Evolutionary conservation across 177 flowering plant genomes (phyloP).

Genomic region (Vitis hybrid): DNA sequence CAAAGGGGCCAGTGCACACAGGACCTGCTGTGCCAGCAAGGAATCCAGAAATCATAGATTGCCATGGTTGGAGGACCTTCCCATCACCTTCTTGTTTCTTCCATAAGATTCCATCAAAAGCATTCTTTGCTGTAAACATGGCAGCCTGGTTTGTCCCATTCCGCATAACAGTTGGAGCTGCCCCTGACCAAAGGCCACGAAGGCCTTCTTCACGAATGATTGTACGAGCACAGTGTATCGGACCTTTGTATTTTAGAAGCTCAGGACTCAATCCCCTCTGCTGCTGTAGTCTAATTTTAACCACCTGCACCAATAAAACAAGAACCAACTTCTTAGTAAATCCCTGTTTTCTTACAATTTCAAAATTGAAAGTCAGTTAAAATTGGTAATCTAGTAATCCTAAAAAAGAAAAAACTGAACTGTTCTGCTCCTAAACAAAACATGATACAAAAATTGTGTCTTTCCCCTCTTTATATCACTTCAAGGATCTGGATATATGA

Average conservation of each 20-base stretch:
- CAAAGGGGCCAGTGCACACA: slow-evolving; percentile 94
- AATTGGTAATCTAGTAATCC: not conserved
- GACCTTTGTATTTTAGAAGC: slow-evolving; percentile 92
- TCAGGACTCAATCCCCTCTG: slow-evolving; percentile 83
- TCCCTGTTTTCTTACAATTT: not conserved
- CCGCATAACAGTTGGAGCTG: slow-evolving; percentile 96
- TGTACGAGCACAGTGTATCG: slow-evolving; percentile 80
- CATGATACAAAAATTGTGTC: too few species aligned
- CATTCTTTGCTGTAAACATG: slow-evolving; percentile 94
- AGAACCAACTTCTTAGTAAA: slow-evolving; percentile 3
- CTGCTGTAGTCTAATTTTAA: slow-evolving; percentile 94
- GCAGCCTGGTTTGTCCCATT: slow-evolving; percentile 98
- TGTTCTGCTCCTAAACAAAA: too few species aligned
- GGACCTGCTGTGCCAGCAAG: slow-evolving; percentile 96
- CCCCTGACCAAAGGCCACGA: slow-evolving; percentile 95
- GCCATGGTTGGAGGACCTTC: slow-evolving; percentile 83
- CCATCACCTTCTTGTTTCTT: slow-evolving; percentile 94
- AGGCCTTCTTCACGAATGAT: slow-evolving; percentile 90
- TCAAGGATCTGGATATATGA: too few species aligned
- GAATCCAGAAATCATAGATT: slow-evolving; percentile 97
- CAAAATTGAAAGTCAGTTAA: not conserved
- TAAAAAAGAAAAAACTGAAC: too few species aligned
- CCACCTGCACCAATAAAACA: slow-evolving; percentile 62
- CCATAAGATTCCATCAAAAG: slow-evolving; percentile 80
- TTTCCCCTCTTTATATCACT: too few species aligned